Conservation (phyloP, 257 asterid genomes). For the Ajuga chamaepitys region DNA sequence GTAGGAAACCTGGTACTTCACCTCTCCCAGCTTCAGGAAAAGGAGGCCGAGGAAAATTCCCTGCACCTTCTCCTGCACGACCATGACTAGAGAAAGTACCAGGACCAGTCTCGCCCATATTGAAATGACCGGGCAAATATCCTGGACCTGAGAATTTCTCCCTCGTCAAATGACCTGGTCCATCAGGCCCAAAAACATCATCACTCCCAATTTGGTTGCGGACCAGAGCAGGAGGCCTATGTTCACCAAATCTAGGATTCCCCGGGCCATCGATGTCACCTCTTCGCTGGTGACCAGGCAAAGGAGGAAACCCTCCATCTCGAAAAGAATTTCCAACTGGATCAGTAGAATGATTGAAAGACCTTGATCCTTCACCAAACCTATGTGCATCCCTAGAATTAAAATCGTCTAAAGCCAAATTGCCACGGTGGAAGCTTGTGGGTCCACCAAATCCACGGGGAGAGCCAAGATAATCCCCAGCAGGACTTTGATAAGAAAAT, state of each 20-base stretch:
- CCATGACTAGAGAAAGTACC: constrained; percentile 49
- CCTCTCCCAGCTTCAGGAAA: constrained; percentile 41
- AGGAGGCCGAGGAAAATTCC: constrained; percentile 37
- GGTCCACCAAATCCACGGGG: constrained; percentile 44
- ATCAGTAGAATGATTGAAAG: constrained; percentile 41
- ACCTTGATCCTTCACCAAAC: constrained; percentile 58
- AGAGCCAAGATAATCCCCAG: constrained; percentile 41
- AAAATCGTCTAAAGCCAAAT: constrained; percentile 38
- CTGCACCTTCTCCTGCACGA: constrained; percentile 39
- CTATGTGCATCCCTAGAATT: constrained; percentile 45
- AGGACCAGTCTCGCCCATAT: constrained; percentile 38
- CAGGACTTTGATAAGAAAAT: constrained; percentile 36
- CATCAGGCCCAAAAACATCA: constrained; percentile 45
- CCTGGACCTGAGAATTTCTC: constrained; percentile 45
- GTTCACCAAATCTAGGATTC: constrained; percentile 51
- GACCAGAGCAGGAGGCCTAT: constrained; percentile 32
- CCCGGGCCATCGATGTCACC: constrained; percentile 45
- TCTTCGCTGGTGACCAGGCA: constrained; percentile 47
- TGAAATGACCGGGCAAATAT: constrained; percentile 36
- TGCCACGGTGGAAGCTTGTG: constrained; percentile 27
- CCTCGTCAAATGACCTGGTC: constrained; percentile 37
- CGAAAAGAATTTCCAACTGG: constrained; percentile 43
- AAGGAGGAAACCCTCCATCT: constrained; percentile 44
- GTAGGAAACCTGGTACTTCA: constrained; percentile 38
- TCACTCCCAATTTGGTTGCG: constrained; percentile 35